Evolutionary conservation across 2,329 filamentous ascomycete species (phyloP), one percentile per base, ranked within the genome.

Genomic region (Xylariaceae sp.): DNA sequence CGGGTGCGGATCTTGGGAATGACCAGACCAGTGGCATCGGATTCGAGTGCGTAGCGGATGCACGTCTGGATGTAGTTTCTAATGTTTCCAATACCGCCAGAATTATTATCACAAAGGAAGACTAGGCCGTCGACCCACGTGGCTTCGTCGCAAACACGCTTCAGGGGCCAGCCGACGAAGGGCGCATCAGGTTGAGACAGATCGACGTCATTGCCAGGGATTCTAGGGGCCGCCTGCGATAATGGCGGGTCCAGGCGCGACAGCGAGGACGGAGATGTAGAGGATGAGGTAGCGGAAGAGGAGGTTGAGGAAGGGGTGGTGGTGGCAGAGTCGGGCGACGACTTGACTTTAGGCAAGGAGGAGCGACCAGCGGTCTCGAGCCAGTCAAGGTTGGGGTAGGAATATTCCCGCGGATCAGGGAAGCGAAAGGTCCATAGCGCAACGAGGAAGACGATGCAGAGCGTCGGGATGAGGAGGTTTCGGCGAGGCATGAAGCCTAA

Each of bases 51-150:
- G 55, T 79, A 79, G 17, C 76, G 73, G 18, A 79, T 53, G 50
- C 75, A 79, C 9, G 75, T 78, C 48, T 78, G 68, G 42, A 78
- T 75, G 60, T 75, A 78, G 59, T 76, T 78, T 48, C 76, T 68
- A 34, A 78, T 77, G 52, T 78, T 79, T 17, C 76, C 75, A 44
- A 78, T 73, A 22, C 76, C 76, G 2, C 76, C 76, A 3, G 74
- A 74, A 59, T 78, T 79, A 62, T 78, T 77, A 61, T 76, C 75
- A 66, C 76, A 79, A 17, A 75, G 63, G 50, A 73, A 78, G 11
- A 76, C 66, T 22, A 78, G 57, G 1, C 74, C 74, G 0, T 72
- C 67, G 0, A 68, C 67, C 69, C 70, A 75, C 1, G 51, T 60
- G 1, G 73, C 67, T 55, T 78, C 75, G 18, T 69, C 65, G 64